A percentile compares a stretch with the other conserved stretches of the same genome.
Evolutionary conservation across 2,329 filamentous ascomycete species (phyloP).

Genomic region (Hymenoscyphus fructigenus): DNA sequence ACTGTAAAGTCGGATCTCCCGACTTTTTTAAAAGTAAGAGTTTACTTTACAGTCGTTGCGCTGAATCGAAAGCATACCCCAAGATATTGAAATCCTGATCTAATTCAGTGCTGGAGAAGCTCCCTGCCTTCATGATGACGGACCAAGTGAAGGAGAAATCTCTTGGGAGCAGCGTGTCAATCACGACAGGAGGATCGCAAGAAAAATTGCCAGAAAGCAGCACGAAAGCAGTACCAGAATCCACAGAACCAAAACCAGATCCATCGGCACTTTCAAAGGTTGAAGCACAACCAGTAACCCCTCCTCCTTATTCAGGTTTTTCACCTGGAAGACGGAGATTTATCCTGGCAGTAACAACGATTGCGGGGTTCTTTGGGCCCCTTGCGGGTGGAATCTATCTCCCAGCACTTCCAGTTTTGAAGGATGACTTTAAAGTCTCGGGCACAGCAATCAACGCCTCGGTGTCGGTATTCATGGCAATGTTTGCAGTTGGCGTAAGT

Average conservation of each 20-base stretch:
- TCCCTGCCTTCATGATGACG: not conserved
- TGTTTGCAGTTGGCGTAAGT: constrained; percentile 11
- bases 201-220: not conserved
- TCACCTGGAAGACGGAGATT: constrained; percentile 8
- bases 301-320: constrained; percentile 10
- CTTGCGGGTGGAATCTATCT: constrained; percentile 9
- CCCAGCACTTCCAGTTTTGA: constrained; percentile 7
- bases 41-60: not conserved
- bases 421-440: constrained; percentile 9
- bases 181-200: not conserved
- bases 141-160: not conserved
- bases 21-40: not conserved
- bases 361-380: constrained; percentile 8
- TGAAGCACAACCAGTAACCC: constrained; percentile 6
- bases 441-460: constrained; percentile 10
- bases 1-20: too few species aligned
- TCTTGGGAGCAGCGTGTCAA: not conserved
- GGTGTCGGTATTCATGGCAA: constrained; percentile 11
- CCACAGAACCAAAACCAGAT: not conserved
- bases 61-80: not conserved
- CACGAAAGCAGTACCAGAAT: not conserved
- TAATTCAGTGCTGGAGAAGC: not conserved
- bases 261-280: not conserved
- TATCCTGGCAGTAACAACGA: constrained; percentile 9
- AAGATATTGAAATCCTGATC: not conserved